A percentile compares a stretch with the other conserved stretches of the same genome.
These are phyloP conservation scores for Hypoxylon rubiginosum DNA, from an alignment of 2,329 filamentous ascomycete species.

Conservation along the genomic window DNA sequence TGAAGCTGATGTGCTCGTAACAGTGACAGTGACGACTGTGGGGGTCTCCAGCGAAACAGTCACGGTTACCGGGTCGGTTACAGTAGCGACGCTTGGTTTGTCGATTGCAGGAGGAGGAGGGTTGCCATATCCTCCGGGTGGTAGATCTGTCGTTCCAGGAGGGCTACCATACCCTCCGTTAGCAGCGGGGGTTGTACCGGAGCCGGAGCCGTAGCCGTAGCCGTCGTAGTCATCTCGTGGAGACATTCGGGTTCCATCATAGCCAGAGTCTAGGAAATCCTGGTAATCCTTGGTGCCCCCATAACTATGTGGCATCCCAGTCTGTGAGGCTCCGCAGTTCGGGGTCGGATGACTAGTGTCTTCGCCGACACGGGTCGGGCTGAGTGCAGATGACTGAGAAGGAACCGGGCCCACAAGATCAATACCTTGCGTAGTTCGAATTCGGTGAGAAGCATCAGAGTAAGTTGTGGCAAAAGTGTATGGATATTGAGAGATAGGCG, in stretches of 20 bases:
- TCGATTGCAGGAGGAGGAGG: constrained; percentile 14
- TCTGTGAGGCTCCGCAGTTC: not conserved
- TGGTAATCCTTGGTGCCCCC: not conserved
- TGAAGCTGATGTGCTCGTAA: constrained; percentile 14
- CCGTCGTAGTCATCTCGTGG: constrained; percentile 35
- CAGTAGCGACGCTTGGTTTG: constrained; percentile 14
- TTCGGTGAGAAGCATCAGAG: not conserved
- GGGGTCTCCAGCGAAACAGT: constrained; percentile 26
- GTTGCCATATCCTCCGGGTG: constrained; percentile 36
- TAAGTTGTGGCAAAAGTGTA: constrained; percentile 13
- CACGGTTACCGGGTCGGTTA: constrained; percentile 22
- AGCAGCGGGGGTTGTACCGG: constrained; percentile 14
- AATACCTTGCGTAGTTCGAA: constrained; percentile 13
- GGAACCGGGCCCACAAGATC: not conserved
- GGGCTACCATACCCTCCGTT: constrained; percentile 37
- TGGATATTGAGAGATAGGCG: not conserved
- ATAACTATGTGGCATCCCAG: constrained; percentile 1
- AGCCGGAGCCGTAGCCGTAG: constrained; percentile 28
- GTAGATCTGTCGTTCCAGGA: constrained; percentile 18
- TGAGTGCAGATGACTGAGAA: not conserved
- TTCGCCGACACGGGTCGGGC: constrained; percentile 15
- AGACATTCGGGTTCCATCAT: constrained; percentile 4
- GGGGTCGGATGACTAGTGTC: constrained; percentile 13
- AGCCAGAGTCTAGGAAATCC: not conserved
- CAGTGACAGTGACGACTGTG: constrained; percentile 14